These are phyloP conservation scores for Clitopilus passeckerianus DNA, from an alignment of 768 basidiomycete species.

Conservation along the genomic window DNA sequence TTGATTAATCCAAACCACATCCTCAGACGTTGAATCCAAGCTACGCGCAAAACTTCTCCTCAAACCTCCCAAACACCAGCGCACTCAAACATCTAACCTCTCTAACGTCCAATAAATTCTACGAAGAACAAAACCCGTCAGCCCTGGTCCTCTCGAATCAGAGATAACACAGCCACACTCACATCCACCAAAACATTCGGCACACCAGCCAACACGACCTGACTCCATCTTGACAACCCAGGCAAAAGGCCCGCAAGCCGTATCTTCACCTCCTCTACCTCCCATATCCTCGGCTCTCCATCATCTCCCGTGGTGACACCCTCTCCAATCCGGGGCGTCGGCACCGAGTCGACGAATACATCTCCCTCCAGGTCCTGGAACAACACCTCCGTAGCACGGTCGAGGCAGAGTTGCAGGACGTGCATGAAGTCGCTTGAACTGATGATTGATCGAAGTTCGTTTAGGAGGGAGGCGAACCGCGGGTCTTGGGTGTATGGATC, in stretches of 20 bases:
- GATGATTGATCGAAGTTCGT: constrained; percentile 62
- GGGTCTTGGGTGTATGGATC: constrained; percentile 24
- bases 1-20: too few relatives aligned
- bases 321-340: constrained; percentile 17
- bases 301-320: constrained; percentile 8
- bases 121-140: background rate
- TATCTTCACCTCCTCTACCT: constrained; percentile 36
- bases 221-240: constrained; percentile 74
- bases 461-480: constrained; percentile 58
- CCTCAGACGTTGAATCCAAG: background rate
- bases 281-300: background rate
- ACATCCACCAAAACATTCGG: constrained; percentile 86
- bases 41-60: constrained; percentile 38
- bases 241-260: constrained; percentile 79
- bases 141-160: background rate
- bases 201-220: constrained; percentile 55
- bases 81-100: constrained; percentile 70
- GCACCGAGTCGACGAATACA: constrained; percentile 41
- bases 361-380: constrained; percentile 59
- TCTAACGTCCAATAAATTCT: constrained; percentile 59
- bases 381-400: constrained; percentile 60
- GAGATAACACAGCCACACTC: constrained; percentile 21
- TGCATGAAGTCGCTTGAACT: constrained; percentile 63
- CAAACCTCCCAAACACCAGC: constrained; percentile 67
- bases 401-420: constrained; percentile 71